Base-by-base conservation (phyloP, 108 stramenopile genomes). In the Stephanodiscus triporus region DNA sequence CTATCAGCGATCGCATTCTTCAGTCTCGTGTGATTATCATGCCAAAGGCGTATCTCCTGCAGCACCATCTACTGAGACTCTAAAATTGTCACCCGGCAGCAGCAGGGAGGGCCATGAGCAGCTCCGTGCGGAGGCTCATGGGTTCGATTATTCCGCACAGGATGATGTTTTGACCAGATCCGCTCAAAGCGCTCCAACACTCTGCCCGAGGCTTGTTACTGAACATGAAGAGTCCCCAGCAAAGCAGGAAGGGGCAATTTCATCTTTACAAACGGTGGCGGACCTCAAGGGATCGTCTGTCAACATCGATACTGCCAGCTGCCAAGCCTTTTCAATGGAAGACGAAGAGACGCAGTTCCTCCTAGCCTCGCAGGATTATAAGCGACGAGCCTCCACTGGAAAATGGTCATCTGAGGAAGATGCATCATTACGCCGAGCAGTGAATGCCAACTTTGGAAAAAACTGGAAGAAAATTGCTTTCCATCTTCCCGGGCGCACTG, bases 391-490 rank as follows among this genome's bases (percentile, higher is more conserved):
- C 9, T 87, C 86, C 62, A 90, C 93, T 81, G 95, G 92, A 7
- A 96, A 93, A 63, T 96, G 95, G 95, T 89, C 92, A 37, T 80
- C 84, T 54, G 84, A 81, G 43, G 95, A 96, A 84, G 95, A 96
- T 63, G 79, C 84, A 5, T 54, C 77, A 11, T 83, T 96, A 11
- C 87, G 92, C 0, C 72, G 84, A 43, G 97, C 97, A n/a, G 98
- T 99, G 10, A 68, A 81, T 30, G 85, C 81, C 40, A 91, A 93
- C 60, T 88, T 87, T 45, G 95, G 94, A 27, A 94, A 91, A 70
- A 97, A 97, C 81, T 99, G 98, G 98, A 97, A 98, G 84, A 91
- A 91, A 53, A 97, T 96, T 68, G 91, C 95, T 4, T 30, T 83
- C 20, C 77, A 86, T 30, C 84, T 98, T 1, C 76, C 84, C 20